A percentile compares a stretch with the other conserved stretches of the same genome.
phyloP scores from a whole-genome alignment of 148 eudicot genomes.

The Simmondsia chinensis region DNA sequence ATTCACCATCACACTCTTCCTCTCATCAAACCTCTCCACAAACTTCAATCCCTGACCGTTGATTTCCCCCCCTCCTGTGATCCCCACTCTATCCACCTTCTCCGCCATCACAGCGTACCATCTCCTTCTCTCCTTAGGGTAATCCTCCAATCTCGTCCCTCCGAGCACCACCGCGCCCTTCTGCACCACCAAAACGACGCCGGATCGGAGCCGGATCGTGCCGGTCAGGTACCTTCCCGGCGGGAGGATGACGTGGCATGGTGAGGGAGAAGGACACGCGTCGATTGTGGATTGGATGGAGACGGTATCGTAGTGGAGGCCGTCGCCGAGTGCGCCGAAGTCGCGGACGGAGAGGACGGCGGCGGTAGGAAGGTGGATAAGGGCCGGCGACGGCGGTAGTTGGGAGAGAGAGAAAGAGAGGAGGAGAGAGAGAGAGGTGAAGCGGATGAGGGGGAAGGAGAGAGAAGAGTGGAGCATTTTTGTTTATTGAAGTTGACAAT shows the following conservation, averaged over 20 bases:
- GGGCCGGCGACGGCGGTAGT: slow-evolving; percentile 27
- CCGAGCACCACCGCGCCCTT: slow-evolving; percentile 51
- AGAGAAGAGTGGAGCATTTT: not conserved
- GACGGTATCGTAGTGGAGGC: slow-evolving; percentile 60
- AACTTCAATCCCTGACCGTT: slow-evolving; percentile 81
- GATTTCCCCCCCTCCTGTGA: slow-evolving; percentile 84
- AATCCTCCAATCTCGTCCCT: slow-evolving; percentile 56
- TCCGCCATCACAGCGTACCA: slow-evolving; percentile 96
- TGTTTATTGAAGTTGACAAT: no score
- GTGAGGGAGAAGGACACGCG: slow-evolving; percentile 38
- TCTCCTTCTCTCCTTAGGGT: slow-evolving; percentile 30
- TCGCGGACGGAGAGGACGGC: slow-evolving; percentile 54
- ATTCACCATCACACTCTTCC: slow-evolving; percentile 97
- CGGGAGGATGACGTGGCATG: slow-evolving; percentile 72
- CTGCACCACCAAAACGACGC: slow-evolving; percentile 51
- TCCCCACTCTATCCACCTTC: slow-evolving; percentile 68
- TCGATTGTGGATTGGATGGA: slow-evolving; percentile 86
- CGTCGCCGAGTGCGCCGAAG: slow-evolving; percentile 66
- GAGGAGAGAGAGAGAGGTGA: slow-evolving; percentile 2
- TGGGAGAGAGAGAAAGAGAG: slow-evolving; percentile 22
- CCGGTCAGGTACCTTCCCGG: slow-evolving; percentile 69
- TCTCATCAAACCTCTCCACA: slow-evolving; percentile 62
- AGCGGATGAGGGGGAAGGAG: not conserved
- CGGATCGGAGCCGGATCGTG: slow-evolving; percentile 53
- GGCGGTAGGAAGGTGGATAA: slow-evolving; percentile 7